Conservation (phyloP, 2,329 filamentous ascomycete genomes). For the Hymenoscyphus infarciens region DNA sequence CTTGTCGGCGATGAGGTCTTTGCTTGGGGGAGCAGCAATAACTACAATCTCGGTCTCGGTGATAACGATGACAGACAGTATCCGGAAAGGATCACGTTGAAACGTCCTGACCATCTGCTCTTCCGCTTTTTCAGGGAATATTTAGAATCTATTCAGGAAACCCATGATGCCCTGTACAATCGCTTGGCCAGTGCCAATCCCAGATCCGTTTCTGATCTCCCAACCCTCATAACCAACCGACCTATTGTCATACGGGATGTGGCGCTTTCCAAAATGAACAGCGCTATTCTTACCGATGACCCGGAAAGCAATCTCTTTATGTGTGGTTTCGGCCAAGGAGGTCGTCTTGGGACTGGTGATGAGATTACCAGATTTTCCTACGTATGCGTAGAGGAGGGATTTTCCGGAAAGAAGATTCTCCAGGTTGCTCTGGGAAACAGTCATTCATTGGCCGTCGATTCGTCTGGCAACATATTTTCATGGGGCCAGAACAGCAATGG, state of each 20-base stretch:
- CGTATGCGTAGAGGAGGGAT: constrained; percentile 68
- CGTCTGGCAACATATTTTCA: constrained; percentile 86
- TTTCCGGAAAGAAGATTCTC: constrained; percentile 69
- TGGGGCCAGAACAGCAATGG: constrained; percentile 88
- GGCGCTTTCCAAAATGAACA: constrained; percentile 86
- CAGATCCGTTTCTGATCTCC: constrained; percentile 52
- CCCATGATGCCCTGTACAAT: constrained; percentile 21
- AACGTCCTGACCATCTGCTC: constrained; percentile 73
- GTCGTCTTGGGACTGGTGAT: constrained; percentile 82
- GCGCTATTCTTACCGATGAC: constrained; percentile 81
- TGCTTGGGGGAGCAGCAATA: constrained; percentile 95
- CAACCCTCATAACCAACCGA: constrained; percentile 66
- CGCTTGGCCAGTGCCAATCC: constrained; percentile 23
- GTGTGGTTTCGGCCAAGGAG: constrained; percentile 87
- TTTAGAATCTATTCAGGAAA: constrained; percentile 40
- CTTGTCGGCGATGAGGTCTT: constrained; percentile 79
- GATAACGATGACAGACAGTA: constrained; percentile 93
- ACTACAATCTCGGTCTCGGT: constrained; percentile 87
- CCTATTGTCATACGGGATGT: constrained; percentile 78
- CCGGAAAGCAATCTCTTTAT: constrained; percentile 87
- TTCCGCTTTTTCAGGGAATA: constrained; percentile 70
- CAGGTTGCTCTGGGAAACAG: constrained; percentile 87
- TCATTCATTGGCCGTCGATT: constrained; percentile 80
- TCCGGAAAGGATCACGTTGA: constrained; percentile 76
- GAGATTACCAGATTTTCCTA: constrained; percentile 88